These are phyloP conservation scores for Populus simonii DNA, from an alignment of 345 rosid species.

Conservation along the genomic window DNA sequence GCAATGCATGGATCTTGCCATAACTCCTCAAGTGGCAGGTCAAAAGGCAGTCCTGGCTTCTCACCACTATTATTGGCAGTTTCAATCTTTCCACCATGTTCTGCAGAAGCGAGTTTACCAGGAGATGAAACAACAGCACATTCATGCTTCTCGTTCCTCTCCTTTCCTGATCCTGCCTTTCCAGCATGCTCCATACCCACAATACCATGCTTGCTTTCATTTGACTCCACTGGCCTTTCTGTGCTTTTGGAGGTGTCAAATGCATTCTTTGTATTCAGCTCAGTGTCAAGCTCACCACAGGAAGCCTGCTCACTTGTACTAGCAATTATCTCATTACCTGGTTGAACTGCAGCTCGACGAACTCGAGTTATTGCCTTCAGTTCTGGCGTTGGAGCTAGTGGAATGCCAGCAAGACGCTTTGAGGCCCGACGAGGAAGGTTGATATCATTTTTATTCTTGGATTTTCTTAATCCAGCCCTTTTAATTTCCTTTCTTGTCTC, in stretches of 20 bases:
- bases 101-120: slow-evolving; percentile 7
- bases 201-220: slow-evolving; percentile 23
- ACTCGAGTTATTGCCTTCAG: slow-evolving; percentile 42
- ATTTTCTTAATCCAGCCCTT: slow-evolving; percentile 23
- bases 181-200: slow-evolving; percentile 18
- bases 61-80: slow-evolving; percentile 20
- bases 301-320: slow-evolving; percentile 19
- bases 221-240: slow-evolving; percentile 7
- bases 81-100: slow-evolving; percentile 10
- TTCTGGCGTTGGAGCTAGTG: slow-evolving; percentile 64
- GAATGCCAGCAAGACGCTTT: slow-evolving; percentile 84
- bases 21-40: slow-evolving; percentile 65
- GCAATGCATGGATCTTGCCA: slow-evolving; percentile 95
- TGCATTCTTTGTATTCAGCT: slow-evolving; percentile 15
- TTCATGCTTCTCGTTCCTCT: slow-evolving; percentile 17
- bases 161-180: slow-evolving; percentile 20
- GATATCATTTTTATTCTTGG: slow-evolving; percentile 35
- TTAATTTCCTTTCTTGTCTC: slow-evolving; percentile 23
- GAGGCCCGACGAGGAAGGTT: slow-evolving; percentile 65
- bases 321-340: slow-evolving; percentile 24
- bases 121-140: slow-evolving; percentile 6
- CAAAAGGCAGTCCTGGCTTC: slow-evolving; percentile 28
- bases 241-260: slow-evolving; percentile 15
- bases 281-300: slow-evolving; percentile 19
- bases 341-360: slow-evolving; percentile 35